Conservation (phyloP, 176 grass and related monocot genomes). For the Saccharum officinarum region DNA sequence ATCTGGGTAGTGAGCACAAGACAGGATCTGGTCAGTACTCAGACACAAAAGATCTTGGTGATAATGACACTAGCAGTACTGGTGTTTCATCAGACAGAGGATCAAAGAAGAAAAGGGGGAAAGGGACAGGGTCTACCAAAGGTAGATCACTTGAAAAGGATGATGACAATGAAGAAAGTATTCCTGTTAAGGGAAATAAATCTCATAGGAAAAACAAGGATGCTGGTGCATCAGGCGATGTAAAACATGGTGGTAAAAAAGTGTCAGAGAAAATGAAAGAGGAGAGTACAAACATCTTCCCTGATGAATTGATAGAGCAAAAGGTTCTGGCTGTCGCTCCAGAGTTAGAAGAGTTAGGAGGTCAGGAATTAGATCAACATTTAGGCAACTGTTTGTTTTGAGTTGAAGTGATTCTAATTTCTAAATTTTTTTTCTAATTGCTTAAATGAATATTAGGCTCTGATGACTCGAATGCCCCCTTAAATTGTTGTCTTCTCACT, state of each 20-base stretch:
- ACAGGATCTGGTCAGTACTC: conserved; percentile 47
- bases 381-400: conserved; percentile 2
- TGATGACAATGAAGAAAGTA: conserved; percentile 64
- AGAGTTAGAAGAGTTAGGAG: conserved; percentile 83
- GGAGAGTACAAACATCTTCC: conserved; percentile 60
- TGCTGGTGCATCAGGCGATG: conserved; percentile 51
- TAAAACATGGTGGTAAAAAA: conserved; percentile 64
- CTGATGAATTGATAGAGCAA: conserved; percentile 80
- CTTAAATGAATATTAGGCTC: conserved; percentile 51
- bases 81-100: conserved; percentile 70
- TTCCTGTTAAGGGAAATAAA: conserved; percentile 91
- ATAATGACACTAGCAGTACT: conserved; percentile 53
- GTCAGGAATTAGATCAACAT: conserved; percentile 53
- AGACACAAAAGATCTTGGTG: conserved; percentile 68
- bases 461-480: conserved; percentile 54
- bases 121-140: conserved; percentile 58
- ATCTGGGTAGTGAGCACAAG: conserved; percentile 40
- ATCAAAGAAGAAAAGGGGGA: conserved; percentile 90
- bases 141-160: conserved; percentile 64
- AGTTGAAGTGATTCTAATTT: background rate
- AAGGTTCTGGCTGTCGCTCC: conserved; percentile 74
- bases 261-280: conserved; percentile 73
- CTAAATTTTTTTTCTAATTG: background rate
- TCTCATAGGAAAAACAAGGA: conserved; percentile 83
- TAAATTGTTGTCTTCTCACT: conserved; percentile 66